Evolutionary conservation across 495 filamentous ascomycete species (phyloP).

Genomic region (Daldinia concentrica): DNA sequence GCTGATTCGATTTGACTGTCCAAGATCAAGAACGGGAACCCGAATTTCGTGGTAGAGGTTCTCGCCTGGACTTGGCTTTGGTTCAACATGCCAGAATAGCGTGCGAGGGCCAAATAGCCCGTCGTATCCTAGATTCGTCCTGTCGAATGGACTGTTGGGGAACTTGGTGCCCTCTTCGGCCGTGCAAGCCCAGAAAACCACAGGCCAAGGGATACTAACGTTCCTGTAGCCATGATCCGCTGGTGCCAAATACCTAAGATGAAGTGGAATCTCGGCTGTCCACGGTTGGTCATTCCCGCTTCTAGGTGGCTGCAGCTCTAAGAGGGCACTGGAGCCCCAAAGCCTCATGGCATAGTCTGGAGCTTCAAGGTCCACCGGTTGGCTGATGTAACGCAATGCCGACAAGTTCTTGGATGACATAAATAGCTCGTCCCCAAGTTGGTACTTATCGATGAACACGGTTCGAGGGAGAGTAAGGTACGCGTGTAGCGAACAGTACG

Average conservation of each 20-base stretch:
- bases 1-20: conserved; percentile 68
- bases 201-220: conserved; percentile 72
- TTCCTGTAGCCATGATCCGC: conserved; percentile 59
- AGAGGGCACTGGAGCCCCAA: conserved; percentile 84
- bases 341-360: conserved; percentile 78
- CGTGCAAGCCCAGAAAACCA: conserved; percentile 92
- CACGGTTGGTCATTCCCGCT: conserved; percentile 54
- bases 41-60: conserved; percentile 66
- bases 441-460: conserved; percentile 89
- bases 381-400: conserved; percentile 70
- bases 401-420: conserved; percentile 78
- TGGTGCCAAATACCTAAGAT: conserved; percentile 83
- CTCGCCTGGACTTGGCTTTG: conserved; percentile 53
- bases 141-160: conserved; percentile 84
- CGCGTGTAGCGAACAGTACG: conserved; percentile 75
- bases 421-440: conserved; percentile 77
- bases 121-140: conserved; percentile 85
- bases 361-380: conserved; percentile 91
- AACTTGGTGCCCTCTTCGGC: conserved; percentile 78
- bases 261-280: conserved; percentile 83
- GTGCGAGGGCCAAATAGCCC: conserved; percentile 80
- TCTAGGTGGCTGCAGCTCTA: conserved; percentile 73
- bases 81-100: conserved; percentile 86
- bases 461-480: conserved; percentile 87
- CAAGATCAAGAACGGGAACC: conserved; percentile 80